Evolutionary conservation across 306 rosid species (phyloP), one percentile per base, ranked within the genome.

Genomic region (Pueraria montana): DNA sequence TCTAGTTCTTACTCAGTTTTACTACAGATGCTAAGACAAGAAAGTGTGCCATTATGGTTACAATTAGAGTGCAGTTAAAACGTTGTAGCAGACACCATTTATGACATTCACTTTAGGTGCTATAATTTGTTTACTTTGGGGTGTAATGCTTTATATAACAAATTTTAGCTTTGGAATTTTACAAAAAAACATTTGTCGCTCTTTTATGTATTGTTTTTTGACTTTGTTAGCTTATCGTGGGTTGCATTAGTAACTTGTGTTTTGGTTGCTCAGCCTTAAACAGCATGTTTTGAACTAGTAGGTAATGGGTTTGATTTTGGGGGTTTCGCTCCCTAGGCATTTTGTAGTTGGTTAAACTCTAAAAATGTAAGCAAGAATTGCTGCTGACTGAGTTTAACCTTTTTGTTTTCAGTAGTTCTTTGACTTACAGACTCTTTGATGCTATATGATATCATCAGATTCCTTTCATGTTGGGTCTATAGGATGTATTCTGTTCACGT

Each of bases 71-170:
- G 70, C 14, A 9, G 46, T 56, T 16, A 70, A 53, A 68, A 38
- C 18, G 8, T 38, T 38, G 43, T 53, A 36, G 36, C 56, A n/a
- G 45, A 79, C 26, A 78, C 23, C 52, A 21, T 30, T 38, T 49
- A 77, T 77, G 23, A 34, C 42, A 38, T 38, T 38, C 43, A 43
- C 62, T 30, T 46, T 64, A 64, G 64, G 74, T 40, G 56, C 56
- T 38, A 21, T 21, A 42, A 2, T 26, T 59, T 61, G 61, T 64
- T 21, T 24, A 21, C 72, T 26, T 45, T 26, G 5, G 18, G 40
- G 27, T 42, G 59, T 24, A 32, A 40, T 7, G 32, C 61, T 77
- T 32, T 16, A 10, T 52, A 40, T 17, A 20, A 20, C 71, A 52
- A 45, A 17, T 66, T 62, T 43, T 66, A 53, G 16, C 32, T 27